These are phyloP conservation scores for Xylaria polymorpha DNA, from an alignment of 2,329 filamentous ascomycete species.

Conservation along the genomic window DNA sequence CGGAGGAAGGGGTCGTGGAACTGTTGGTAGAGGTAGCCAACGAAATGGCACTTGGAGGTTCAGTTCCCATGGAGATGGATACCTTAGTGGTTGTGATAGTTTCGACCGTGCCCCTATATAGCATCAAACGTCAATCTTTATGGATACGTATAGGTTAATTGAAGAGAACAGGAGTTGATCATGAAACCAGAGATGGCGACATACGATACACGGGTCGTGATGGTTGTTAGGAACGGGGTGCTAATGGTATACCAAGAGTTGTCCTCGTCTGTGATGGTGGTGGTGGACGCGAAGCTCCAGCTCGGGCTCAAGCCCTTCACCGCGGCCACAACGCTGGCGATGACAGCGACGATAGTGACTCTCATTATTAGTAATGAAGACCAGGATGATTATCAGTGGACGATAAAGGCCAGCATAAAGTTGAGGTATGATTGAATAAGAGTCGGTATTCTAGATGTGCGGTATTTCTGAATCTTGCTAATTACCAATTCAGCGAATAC, in stretches of 20 bases:
- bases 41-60: constrained; percentile 1
- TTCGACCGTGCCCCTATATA: constrained; percentile 22
- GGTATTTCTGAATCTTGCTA: constrained; percentile 1
- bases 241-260: constrained; percentile 26
- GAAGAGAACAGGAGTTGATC: background rate
- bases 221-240: constrained; percentile 21
- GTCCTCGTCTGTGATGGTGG: constrained; percentile 2
- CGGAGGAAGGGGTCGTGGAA: background rate
- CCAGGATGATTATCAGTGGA: background rate
- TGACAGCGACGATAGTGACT: background rate
- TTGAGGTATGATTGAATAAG: background rate
- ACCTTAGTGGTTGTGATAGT: constrained; percentile 24
- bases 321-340: constrained; percentile 15
- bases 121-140: constrained; percentile 7
- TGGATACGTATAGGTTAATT: background rate
- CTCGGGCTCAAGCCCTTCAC: background rate
- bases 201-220: constrained; percentile 29
- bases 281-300: constrained; percentile 31
- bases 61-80: constrained; percentile 30
- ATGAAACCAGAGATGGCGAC: background rate
- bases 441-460: background rate
- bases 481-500: background rate
- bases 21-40: background rate
- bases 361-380: constrained; percentile 13
- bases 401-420: background rate